phyloP scores from a whole-genome alignment of 208 protist species.

The Leishmania arabica region DNA sequence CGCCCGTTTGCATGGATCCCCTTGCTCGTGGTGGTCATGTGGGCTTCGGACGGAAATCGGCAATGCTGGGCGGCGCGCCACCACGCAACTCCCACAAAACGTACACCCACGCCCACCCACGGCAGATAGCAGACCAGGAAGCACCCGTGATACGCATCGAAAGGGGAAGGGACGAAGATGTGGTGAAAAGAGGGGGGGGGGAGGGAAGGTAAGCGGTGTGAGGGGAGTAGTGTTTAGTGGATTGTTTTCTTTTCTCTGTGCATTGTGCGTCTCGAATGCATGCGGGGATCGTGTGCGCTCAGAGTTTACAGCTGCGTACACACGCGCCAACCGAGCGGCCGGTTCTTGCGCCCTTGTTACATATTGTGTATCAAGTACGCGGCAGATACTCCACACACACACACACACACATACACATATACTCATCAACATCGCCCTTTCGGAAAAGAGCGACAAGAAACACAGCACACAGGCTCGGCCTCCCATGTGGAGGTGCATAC shows the following conservation, averaged over 20 bases:
- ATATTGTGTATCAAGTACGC: background rate
- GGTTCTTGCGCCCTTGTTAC: too few relatives aligned
- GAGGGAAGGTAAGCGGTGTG: background rate
- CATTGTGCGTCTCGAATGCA: background rate
- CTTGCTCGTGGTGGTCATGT: background rate
- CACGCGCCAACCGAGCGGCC: background rate
- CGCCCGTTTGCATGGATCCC: background rate
- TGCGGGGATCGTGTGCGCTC: background rate
- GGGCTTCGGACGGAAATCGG: background rate
- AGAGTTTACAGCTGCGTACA: background rate
- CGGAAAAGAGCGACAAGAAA: background rate
- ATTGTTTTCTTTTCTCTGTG: background rate
- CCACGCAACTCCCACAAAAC: background rate
- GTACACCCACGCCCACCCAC: background rate
- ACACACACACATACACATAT: too few relatives aligned
- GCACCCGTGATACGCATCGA: background rate
- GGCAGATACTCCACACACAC: background rate
- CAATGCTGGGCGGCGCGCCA: background rate
- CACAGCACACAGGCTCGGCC: background rate
- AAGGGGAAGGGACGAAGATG: background rate
- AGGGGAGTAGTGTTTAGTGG: background rate
- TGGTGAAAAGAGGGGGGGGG: too few relatives aligned
- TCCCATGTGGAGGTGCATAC: background rate
- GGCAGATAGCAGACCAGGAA: background rate
- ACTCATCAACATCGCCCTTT: background rate